Percentiles rank a stretch among this genome's conserved stretches.
These are phyloP conservation scores for Yamadazyma atmosphaerica DNA, from an alignment of 1,139 yeast genomes.

Conservation along the genomic window DNA sequence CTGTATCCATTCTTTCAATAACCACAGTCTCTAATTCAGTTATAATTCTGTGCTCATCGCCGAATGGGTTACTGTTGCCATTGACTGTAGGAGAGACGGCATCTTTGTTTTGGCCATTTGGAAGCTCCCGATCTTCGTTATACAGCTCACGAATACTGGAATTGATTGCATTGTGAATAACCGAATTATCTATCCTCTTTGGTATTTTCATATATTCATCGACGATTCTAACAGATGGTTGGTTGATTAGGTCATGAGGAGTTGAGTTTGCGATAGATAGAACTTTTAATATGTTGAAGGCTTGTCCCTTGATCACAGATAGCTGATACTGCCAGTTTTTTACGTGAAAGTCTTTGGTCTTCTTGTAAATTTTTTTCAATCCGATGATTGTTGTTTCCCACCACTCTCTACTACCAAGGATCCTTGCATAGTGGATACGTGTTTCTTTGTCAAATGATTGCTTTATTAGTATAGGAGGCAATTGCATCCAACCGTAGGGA, in stretches of 20 bases:
- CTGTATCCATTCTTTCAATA: slow-evolving; percentile 63
- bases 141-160: slow-evolving; percentile 4
- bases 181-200: slow-evolving; percentile 16
- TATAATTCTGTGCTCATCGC: slow-evolving; percentile 5
- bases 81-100: too few relatives aligned
- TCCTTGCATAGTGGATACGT: slow-evolving; percentile 56
- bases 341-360: slow-evolving; percentile 63
- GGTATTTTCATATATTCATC: slow-evolving; percentile 68
- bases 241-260: slow-evolving; percentile 64
- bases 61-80: slow-evolving; percentile 12
- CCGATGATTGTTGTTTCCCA: slow-evolving; percentile 62
- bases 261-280: slow-evolving; percentile 60
- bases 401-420: slow-evolving; percentile 64
- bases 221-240: slow-evolving; percentile 57
- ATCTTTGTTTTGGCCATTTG: neutral
- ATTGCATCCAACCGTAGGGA: slow-evolving; percentile 77
- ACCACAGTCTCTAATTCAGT: slow-evolving; percentile 12
- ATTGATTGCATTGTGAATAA: slow-evolving; percentile 4
- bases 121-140: slow-evolving; percentile 5
- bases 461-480: slow-evolving; percentile 65
- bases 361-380: slow-evolving; percentile 49
- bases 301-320: slow-evolving; percentile 77
- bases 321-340: slow-evolving; percentile 69
- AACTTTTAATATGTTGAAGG: slow-evolving; percentile 72
- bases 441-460: slow-evolving; percentile 64